Base-by-base conservation (phyloP, 192 early-diverging fungal genomes). In the Cetraspora pellucida region DNA sequence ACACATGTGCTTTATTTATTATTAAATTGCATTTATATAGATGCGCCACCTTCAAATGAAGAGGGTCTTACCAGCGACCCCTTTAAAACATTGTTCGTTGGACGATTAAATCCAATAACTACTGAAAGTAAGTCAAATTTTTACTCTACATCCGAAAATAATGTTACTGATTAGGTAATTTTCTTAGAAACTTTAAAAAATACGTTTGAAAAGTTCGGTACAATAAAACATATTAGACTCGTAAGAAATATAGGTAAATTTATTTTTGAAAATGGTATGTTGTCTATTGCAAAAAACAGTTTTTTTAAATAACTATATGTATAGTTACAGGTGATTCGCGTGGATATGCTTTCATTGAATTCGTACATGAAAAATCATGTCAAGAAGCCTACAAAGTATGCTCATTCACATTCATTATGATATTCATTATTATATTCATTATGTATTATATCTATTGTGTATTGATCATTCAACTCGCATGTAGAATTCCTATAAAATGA, bases 261-360 rank as follows among this genome's bases (percentile, higher is more conserved):
- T 49, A 23, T 28, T 4, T 23, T 6, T 10, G 25, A 45, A 25
- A 0, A 6, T 25, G 37, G n/a, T 14, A 16, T 63, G 8, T 23
- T 63, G 7, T 47, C 58, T 31, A 8, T 25, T 47, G 23, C 11
- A 14, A 21, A 5, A 75, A 50, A 27, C 11, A 31, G 19, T 17
- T 31, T 52, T 10, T 17, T 57, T 7, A n/a, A 8, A 30, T 59
- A 13, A 21, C 21, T 46, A n/a, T 44, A 16, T 63, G 23, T 19
- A 13, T 30, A 76, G 83, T 84, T 19, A 82, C 81, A 44, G 83
- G 83, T 1, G 25, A 68, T 60, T 81, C 83, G 16, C 30, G 73
- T 55, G 83, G 83, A 5, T 84, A 84, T 72, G 83, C 76, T 16
- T 84, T 84, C 65, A 57, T 84, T 19, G 73, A 80, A 25, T 71